Percentiles rank a stretch among this genome's conserved stretches.
Evolutionary conservation across 352 stramenopile genomes (phyloP).

Genomic region (Globisporangium mamillatum): DNA sequence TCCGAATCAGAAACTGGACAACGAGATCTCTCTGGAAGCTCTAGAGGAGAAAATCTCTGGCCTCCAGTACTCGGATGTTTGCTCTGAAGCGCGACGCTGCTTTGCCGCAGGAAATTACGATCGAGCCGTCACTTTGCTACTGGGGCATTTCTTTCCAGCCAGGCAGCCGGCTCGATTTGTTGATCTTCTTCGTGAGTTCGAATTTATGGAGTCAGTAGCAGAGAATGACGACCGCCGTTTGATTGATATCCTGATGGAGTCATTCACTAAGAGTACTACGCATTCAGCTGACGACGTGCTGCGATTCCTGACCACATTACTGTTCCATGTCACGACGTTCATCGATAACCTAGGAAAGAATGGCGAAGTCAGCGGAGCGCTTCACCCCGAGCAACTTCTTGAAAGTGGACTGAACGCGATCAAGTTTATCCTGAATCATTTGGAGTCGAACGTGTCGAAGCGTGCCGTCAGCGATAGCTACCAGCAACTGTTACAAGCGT

Average conservation of each 20-base stretch:
- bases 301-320: slow-evolving; percentile 37
- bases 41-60: slow-evolving; percentile 50
- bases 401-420: slow-evolving; percentile 35
- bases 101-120: slow-evolving; percentile 37
- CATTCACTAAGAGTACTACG: slow-evolving; percentile 32
- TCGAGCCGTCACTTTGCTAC: slow-evolving; percentile 33
- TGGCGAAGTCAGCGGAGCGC: slow-evolving; percentile 15
- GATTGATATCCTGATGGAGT: slow-evolving; percentile 43
- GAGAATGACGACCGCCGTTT: slow-evolving; percentile 7
- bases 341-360: slow-evolving; percentile 26
- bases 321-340: slow-evolving; percentile 41
- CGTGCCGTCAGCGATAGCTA: slow-evolving; percentile 15
- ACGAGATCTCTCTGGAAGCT: slow-evolving; percentile 33
- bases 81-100: slow-evolving; percentile 42
- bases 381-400: slow-evolving; percentile 29
- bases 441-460: slow-evolving; percentile 22
- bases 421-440: slow-evolving; percentile 31
- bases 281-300: slow-evolving; percentile 29
- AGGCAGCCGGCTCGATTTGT: slow-evolving; percentile 41
- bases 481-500: slow-evolving; percentile 29
- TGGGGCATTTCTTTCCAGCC: slow-evolving; percentile 54
- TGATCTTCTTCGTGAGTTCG: slow-evolving; percentile 60
- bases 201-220: slow-evolving; percentile 22
- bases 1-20: slow-evolving; percentile 42
- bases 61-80: slow-evolving; percentile 57